A percentile compares a stretch with the other conserved stretches of the same genome.
Conservation (phyloP, 768 basidiomycete species). For the Lentinula edodes region DNA sequence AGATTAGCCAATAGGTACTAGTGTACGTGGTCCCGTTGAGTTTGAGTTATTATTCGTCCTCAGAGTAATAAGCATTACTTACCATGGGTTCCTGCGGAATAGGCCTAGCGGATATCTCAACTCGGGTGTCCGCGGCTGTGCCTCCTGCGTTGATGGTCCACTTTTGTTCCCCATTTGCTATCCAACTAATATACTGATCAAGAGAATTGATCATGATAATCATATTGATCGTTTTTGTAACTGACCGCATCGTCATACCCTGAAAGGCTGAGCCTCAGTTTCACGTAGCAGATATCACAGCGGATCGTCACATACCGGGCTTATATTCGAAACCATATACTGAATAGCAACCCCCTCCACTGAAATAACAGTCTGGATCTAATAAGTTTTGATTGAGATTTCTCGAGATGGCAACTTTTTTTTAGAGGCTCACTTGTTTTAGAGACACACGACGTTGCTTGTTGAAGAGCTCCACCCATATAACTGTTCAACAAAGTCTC, state of each 20-base stretch:
- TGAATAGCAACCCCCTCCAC: conserved; percentile 46
- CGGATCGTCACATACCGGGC: conserved; percentile 39
- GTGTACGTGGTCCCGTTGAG: neutral
- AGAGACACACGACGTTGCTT: conserved; percentile 72
- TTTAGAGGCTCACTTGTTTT: conserved; percentile 39
- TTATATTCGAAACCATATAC: conserved; percentile 81
- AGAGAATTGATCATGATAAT: neutral
- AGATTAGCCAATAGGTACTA: conserved; percentile 84
- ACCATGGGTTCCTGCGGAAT: conserved; percentile 86
- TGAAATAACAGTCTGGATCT: conserved; percentile 71
- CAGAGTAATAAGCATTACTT: conserved; percentile 6
- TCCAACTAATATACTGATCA: conserved; percentile 74
- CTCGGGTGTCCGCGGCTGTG: conserved; percentile 46
- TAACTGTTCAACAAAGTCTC: conserved; percentile 58
- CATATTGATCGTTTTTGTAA: conserved; percentile 10
- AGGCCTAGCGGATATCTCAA: conserved; percentile 62
- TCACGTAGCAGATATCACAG: neutral
- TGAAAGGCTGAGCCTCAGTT: conserved; percentile 6
- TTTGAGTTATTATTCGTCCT: neutral
- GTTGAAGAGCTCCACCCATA: conserved; percentile 74
- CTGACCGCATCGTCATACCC: conserved; percentile 51
- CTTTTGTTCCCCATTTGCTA: conserved; percentile 49
- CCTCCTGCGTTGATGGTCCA: conserved; percentile 71
- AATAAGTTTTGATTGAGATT: neutral
- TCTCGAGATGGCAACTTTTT: neutral